Conservation (phyloP, 371 early-diverging fungal genomes). For the Mucor mucedo region DNA sequence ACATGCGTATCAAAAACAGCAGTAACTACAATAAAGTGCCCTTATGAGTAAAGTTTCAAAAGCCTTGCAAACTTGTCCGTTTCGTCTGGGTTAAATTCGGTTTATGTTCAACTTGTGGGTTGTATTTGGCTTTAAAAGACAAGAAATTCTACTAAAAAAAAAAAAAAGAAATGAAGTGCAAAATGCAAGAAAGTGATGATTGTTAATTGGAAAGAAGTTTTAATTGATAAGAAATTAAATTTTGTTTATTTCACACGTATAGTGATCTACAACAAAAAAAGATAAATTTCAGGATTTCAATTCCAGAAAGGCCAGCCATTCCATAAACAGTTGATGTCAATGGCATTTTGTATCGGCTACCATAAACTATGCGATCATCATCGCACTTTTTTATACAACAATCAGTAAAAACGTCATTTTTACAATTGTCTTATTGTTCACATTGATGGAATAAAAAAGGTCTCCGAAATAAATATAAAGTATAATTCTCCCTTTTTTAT, state of each 20-base stretch:
- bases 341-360: not conserved
- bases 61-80: not conserved
- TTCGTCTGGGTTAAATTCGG: not conserved
- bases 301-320: too few species aligned
- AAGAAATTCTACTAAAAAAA: not conserved
- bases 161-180: not conserved
- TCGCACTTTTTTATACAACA: too few species aligned
- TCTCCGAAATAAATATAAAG: not conserved
- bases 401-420: too few species aligned
- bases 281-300: too few species aligned
- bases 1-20: conserved; percentile 9
- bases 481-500: not conserved
- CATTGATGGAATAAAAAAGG: too few species aligned
- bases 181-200: not conserved
- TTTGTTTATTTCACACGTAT: too few species aligned
- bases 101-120: conserved; percentile 13
- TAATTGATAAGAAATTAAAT: too few species aligned
- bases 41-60: conserved; percentile 10
- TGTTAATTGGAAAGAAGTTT: too few species aligned
- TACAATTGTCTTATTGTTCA: too few species aligned
- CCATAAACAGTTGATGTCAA: not conserved
- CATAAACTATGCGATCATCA: too few species aligned
- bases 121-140: not conserved
- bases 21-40: conserved; percentile 28
- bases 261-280: too few species aligned